Base-by-base conservation (phyloP, 2,329 filamentous ascomycete species). In the Pestalotiopsis fici region DNA sequence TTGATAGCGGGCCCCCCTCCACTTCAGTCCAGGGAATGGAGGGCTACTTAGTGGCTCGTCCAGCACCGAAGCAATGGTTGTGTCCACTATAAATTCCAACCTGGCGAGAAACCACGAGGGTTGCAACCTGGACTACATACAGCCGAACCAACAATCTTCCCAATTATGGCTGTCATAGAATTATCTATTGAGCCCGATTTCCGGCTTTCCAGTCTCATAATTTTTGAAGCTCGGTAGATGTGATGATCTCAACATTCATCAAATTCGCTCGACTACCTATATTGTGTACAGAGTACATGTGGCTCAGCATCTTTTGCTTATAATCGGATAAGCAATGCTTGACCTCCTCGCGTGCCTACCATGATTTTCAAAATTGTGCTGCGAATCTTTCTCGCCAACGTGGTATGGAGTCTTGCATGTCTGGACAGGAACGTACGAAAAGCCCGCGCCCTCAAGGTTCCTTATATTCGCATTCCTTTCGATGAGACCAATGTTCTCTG, bases 381-480 rank as follows among this genome's bases (percentile, higher is more conserved):
- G 9, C 15, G 15, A 9, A 9, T 50, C 6, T 9, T 23, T 9
- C 9, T 50, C 15, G 43, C 43, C n/a, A 23, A 50, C 3, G 15
- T 50, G 18, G n/a, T 18, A 50, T 50, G 43, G 43, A 50, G n/a
- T 21, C n/a, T 50, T 1, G n/a, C n/a, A 1, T 50, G 43, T 1
- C 1, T 50, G 43, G 43, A 50, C 4, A 50, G 21, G 1, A 50
- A 50, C 9, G 43, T 11, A 15, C 71, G 70, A n/a, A 71, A 72
- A 21, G 73, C 72, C 3, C 65, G 65, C 6, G 25, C 21, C 0
- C 21, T 77, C 15, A 55, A 67, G 3, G 64, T 76, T 1, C 71
- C 73, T 5, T 18, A 71, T 11, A 62, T 76, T 25, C 69, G 74
- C 5, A 27, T 75, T 11, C 71, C 70, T 1, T 65, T 77, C 56